Base-by-base conservation (phyloP, 2,329 filamentous ascomycete genomes). In the Colletotrichum paranaense region DNA sequence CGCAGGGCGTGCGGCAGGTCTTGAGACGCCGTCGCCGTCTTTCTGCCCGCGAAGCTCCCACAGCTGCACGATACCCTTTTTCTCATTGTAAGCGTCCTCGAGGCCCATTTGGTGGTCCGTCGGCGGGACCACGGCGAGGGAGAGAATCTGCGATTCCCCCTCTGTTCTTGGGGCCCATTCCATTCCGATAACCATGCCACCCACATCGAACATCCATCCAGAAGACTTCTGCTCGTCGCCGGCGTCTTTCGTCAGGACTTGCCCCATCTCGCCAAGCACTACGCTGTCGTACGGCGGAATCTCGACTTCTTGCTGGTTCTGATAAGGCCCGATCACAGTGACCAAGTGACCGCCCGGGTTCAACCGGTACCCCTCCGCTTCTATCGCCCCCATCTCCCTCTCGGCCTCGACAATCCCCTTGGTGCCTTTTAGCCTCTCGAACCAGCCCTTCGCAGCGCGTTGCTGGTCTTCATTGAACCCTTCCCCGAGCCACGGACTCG, bases 131-230 rank as follows among this genome's bases (percentile, higher is more conserved):
- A 88, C 82, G 1, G 87, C 85, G 35, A 91, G 77, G 2, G 88
- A 88, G 9, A 91, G 84, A 30, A 89, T 78, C 76, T 90, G 88
- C 4, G 82, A 78, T 7, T 80, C 76, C 22, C 81, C 77, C 11
- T 79, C 79, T 3, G 78, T 76, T 2, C 80, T 75, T 2, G 86
- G 85, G 1, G 86, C 87, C 89, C 89, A 91, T 59, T 84, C 86
- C 79, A 91, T 85, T 30, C 85, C 82, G 5, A 88, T 79, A 5
- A 89, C 85, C 16, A 90, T 83, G 62, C 89, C 89, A 12, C 88
- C 88, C 0, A 86, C 82, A 71, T 91, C 87, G 16, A 91, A 77
- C 75, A 90, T 81, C 87, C 88, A 90, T 4, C 88, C 88, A 79
- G 75, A 83, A 75, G 76, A 77, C 32, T 74, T 62, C n/a, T 78